These are phyloP conservation scores for Aureobasidium subglaciale DNA, from an alignment of 2,329 filamentous ascomycete species.

Conservation along the genomic window DNA sequence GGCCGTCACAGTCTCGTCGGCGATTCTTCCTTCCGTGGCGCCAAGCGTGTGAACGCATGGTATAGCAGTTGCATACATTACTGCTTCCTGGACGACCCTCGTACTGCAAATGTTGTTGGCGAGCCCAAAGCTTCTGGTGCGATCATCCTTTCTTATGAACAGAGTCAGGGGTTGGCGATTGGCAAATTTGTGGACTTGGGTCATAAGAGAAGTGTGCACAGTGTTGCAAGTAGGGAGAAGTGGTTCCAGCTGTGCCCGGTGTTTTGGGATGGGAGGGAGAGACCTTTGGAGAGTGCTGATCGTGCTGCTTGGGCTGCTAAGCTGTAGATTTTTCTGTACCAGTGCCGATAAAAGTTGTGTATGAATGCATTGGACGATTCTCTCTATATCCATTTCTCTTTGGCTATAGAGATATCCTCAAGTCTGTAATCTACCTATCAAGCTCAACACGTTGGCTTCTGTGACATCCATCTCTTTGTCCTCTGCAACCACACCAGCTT, in stretches of 20 bases:
- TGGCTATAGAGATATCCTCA: background rate
- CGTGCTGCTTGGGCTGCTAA: conserved; percentile 22
- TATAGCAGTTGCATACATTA: conserved; percentile 53
- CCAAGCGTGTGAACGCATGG: conserved; percentile 52
- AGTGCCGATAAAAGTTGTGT: too few relatives aligned
- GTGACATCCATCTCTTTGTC: background rate
- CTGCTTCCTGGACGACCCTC: conserved; percentile 52
- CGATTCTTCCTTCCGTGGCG: conserved; percentile 47
- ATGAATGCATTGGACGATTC: too few relatives aligned
- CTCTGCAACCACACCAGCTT: too few relatives aligned
- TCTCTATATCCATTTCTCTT: too few relatives aligned
- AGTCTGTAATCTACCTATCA: background rate
- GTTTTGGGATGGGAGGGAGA: conserved; percentile 40
- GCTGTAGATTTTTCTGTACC: background rate
- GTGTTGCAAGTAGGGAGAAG: conserved; percentile 32
- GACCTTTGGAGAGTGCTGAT: conserved; percentile 22
- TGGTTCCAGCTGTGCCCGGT: conserved; percentile 42
- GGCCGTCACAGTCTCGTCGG: conserved; percentile 56
- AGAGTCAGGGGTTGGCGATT: conserved; percentile 64
- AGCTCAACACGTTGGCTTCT: background rate
- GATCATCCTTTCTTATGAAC: conserved; percentile 66
- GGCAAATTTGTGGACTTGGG: conserved; percentile 42
- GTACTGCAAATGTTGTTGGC: conserved; percentile 50
- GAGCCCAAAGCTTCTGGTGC: conserved; percentile 67
- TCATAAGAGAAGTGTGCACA: conserved; percentile 34